phyloP scores from a whole-genome alignment of 202 grass and related monocot genomes.

The Bolboschoenoplectus hybrid region DNA sequence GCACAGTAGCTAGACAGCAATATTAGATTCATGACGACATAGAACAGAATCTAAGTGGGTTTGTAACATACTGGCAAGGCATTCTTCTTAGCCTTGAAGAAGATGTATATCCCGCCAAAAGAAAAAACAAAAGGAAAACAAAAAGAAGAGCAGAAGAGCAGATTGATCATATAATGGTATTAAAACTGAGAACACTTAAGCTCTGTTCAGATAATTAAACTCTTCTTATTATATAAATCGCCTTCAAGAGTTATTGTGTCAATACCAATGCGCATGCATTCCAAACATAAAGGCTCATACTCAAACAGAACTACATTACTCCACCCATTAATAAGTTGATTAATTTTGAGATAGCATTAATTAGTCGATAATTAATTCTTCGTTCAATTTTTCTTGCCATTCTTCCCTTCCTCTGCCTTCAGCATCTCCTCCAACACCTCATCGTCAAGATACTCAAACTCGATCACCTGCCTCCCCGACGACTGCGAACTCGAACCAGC shows the following conservation, averaged over 20 bases:
- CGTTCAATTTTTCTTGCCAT: slow-evolving; percentile 43
- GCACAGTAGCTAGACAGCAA: background rate
- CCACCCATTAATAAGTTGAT: background rate
- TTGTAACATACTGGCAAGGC: background rate
- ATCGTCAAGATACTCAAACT: slow-evolving; percentile 76
- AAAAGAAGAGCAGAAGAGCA: background rate
- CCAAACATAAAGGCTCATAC: background rate
- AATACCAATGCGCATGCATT: background rate
- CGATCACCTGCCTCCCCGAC: slow-evolving; percentile 53
- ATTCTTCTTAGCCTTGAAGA: background rate
- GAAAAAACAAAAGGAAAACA: no score
- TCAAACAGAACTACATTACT: background rate
- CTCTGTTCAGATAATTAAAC: background rate
- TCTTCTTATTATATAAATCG: background rate
- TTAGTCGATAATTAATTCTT: background rate
- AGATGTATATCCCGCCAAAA: background rate
- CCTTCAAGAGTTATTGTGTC: background rate
- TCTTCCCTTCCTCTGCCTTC: slow-evolving; percentile 47
- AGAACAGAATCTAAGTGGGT: background rate
- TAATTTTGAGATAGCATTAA: background rate
- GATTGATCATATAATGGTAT: background rate
- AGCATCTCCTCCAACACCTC: slow-evolving; percentile 81
- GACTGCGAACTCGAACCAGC: slow-evolving; percentile 11
- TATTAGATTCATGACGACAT: background rate
- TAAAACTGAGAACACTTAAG: background rate